A percentile compares a stretch with the other conserved stretches of the same genome.
These are phyloP conservation scores for Alternaria consortialis DNA, from an alignment of 2,329 filamentous ascomycete genomes.

Conservation along the genomic window DNA sequence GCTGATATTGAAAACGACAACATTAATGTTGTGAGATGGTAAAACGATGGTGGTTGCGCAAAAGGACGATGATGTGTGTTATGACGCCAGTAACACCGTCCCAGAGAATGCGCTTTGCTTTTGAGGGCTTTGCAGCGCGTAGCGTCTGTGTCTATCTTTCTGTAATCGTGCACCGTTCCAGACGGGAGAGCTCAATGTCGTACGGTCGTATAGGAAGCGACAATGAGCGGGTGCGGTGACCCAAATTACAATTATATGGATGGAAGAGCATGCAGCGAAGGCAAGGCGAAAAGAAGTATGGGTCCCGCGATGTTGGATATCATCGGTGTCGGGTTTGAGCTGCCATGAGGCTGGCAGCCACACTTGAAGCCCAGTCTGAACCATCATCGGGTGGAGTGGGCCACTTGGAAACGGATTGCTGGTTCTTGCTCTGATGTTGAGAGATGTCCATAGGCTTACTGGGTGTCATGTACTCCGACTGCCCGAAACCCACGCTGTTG, in stretches of 20 bases:
- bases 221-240: slow-evolving; percentile 39
- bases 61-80: slow-evolving; percentile 26
- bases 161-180: slow-evolving; percentile 48
- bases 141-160: slow-evolving; percentile 32
- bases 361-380: slow-evolving; percentile 82
- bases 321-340: slow-evolving; percentile 51
- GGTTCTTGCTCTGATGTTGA: slow-evolving; percentile 52
- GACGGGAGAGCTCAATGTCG: slow-evolving; percentile 48
- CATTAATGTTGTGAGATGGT: slow-evolving; percentile 29
- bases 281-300: slow-evolving; percentile 28
- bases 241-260: slow-evolving; percentile 46
- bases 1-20: slow-evolving; percentile 30
- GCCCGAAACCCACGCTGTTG: slow-evolving; percentile 77
- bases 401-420: slow-evolving; percentile 74
- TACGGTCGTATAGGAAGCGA: slow-evolving; percentile 46
- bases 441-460: slow-evolving; percentile 76
- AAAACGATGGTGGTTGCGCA: slow-evolving; percentile 34
- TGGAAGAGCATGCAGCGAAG: slow-evolving; percentile 40
- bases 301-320: slow-evolving; percentile 22
- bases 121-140: slow-evolving; percentile 30
- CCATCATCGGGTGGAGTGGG: slow-evolving; percentile 93
- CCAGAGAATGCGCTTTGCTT: slow-evolving; percentile 36
- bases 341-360: slow-evolving; percentile 72
- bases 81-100: slow-evolving; percentile 45
- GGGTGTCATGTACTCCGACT: slow-evolving; percentile 66